phyloP scores from a whole-genome alignment of 305 asterid genomes.

The Ajuga reptans region DNA sequence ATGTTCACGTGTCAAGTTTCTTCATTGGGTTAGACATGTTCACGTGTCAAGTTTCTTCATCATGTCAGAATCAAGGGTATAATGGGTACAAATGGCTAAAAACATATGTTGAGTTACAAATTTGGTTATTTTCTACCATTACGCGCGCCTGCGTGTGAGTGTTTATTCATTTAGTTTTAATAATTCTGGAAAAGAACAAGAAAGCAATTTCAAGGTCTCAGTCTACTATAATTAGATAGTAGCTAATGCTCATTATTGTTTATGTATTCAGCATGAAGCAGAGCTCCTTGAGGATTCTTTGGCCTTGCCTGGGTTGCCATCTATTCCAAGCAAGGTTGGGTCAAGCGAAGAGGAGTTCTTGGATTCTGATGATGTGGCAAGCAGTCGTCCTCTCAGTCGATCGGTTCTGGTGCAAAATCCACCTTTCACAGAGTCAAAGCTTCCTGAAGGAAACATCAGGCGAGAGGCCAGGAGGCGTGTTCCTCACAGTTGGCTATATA shows the following conservation, averaged over 20 bases:
- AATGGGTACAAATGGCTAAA: no score
- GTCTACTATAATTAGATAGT: not conserved
- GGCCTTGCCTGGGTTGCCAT: conserved; percentile 71
- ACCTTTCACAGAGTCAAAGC: conserved; percentile 49
- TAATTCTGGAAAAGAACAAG: not conserved
- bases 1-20: no score
- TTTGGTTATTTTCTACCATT: no score
- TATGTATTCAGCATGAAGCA: conserved; percentile 62
- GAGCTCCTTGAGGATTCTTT: conserved; percentile 83
- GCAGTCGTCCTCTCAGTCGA: conserved; percentile 48
- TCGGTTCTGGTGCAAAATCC: conserved; percentile 38
- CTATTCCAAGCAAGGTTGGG: conserved; percentile 72
- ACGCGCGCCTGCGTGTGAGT: no score
- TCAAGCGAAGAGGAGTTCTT: conserved; percentile 91
- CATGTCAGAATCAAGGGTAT: no score
- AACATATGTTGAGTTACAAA: no score
- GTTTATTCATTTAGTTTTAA: no score
- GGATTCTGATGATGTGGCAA: conserved; percentile 80
- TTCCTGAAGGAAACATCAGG: conserved; percentile 44
- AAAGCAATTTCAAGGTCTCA: not conserved
- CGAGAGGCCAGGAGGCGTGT: conserved; percentile 51
- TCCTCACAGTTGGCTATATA: conserved; percentile 72
- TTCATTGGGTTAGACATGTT: no score
- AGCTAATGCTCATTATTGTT: not conserved
- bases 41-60: no score